phyloP scores from a whole-genome alignment of 2,329 filamentous ascomycete genomes.

The Elsinoe fawcettii region DNA sequence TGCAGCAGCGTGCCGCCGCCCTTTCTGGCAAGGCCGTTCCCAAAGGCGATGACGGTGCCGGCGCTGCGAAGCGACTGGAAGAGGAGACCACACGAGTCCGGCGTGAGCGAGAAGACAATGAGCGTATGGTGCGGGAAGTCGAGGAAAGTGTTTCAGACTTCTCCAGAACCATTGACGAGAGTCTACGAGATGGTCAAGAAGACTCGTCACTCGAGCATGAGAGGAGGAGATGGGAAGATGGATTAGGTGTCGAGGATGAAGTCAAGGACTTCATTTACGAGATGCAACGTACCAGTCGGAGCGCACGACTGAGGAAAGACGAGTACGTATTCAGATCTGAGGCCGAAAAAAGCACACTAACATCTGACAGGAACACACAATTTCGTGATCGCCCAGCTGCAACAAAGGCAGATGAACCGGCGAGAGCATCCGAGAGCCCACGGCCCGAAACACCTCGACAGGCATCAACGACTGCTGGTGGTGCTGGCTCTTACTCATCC shows the following conservation, averaged over 20 bases:
- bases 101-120: constrained; percentile 85
- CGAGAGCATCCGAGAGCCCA: constrained; percentile 27
- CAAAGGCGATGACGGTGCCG: constrained; percentile 62
- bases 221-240: constrained; percentile 89
- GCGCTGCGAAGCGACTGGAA: constrained; percentile 76
- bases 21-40: constrained; percentile 82
- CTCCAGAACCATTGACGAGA: constrained; percentile 74
- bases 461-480: constrained; percentile 39
- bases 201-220: constrained; percentile 80
- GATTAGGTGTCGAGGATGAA: constrained; percentile 89
- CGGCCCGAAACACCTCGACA: constrained; percentile 20
- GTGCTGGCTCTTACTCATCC: constrained; percentile 64
- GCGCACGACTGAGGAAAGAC: constrained; percentile 60
- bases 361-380: background rate
- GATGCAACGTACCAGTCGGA: constrained; percentile 75
- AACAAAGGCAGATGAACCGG: constrained; percentile 22
- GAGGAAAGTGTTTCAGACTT: constrained; percentile 94
- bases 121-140: constrained; percentile 92
- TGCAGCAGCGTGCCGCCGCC: constrained; percentile 94
- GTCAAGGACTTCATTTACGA: constrained; percentile 98
- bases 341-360: background rate
- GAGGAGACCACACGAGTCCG: constrained; percentile 75
- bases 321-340: constrained; percentile 37
- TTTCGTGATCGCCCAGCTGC: constrained; percentile 15
- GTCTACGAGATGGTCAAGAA: constrained; percentile 69